These are phyloP conservation scores for Blastobotrys terrestris DNA, from an alignment of 805 yeast genomes.

Conservation along the genomic window DNA sequence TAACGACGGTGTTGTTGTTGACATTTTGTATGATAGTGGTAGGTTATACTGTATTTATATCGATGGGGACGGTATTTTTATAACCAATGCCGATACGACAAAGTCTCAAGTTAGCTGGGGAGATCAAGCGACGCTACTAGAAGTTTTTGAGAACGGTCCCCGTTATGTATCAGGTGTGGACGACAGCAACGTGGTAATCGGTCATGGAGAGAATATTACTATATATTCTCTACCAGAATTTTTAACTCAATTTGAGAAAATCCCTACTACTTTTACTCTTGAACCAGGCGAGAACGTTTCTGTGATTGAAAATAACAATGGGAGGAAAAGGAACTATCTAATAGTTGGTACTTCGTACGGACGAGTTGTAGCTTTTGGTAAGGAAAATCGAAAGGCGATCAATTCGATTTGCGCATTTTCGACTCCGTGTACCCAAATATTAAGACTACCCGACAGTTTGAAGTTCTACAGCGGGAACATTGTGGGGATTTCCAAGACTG, in stretches of 20 bases:
- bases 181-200: slow-evolving; percentile 1
- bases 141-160: neutral
- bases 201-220: neutral
- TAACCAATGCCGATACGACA: neutral
- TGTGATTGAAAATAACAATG: neutral
- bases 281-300: neutral
- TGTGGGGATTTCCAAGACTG: slow-evolving; percentile 10
- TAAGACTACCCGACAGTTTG: slow-evolving; percentile 1
- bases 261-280: neutral
- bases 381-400: neutral
- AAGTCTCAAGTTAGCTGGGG: slow-evolving; percentile 1
- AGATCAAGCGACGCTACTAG: neutral
- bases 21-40: neutral
- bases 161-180: neutral
- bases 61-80: neutral
- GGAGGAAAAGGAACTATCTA: neutral
- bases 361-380: neutral
- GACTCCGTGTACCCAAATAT: slow-evolving; percentile 1
- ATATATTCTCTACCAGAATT: slow-evolving; percentile 2
- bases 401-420: slow-evolving; percentile 4
- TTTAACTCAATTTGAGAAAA: slow-evolving; percentile 1
- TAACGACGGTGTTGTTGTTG: neutral
- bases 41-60: neutral
- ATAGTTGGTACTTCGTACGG: slow-evolving; percentile 9
- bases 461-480: neutral